These are phyloP conservation scores for Picochlorum sp. DNA, from an alignment of 139 green algal species.

Conservation along the genomic window DNA sequence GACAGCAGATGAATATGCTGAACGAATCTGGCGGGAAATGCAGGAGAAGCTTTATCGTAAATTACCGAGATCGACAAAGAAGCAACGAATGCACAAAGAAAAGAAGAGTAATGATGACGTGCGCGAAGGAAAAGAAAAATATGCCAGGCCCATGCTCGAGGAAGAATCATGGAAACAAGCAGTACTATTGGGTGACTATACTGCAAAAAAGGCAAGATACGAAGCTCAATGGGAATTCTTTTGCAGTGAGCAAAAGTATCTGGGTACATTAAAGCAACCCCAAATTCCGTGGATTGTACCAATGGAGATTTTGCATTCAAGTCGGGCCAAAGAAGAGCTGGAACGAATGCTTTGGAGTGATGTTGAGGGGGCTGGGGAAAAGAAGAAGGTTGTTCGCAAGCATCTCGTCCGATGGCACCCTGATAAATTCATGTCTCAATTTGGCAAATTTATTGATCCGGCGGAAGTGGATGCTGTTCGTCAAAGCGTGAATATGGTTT, in stretches of 20 bases:
- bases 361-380: background rate
- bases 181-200: too few relatives aligned
- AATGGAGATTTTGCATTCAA: background rate
- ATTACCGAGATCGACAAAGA: background rate
- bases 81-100: too few relatives aligned
- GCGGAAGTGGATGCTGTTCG: conserved; percentile 14
- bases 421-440: conserved; percentile 40
- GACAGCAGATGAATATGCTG: conserved; percentile 29
- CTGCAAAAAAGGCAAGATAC: too few relatives aligned
- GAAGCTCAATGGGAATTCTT: too few relatives aligned
- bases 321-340: conserved; percentile 9
- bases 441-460: conserved; percentile 18
- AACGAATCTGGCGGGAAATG: conserved; percentile 43
- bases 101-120: too few relatives aligned
- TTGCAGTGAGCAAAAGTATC: too few relatives aligned
- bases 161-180: too few relatives aligned
- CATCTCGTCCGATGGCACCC: conserved; percentile 52
- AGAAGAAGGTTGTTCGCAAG: conserved; percentile 17
- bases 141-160: too few relatives aligned
- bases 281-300: conserved; percentile 34
- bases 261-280: too few relatives aligned
- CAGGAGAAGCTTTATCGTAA: background rate
- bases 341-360: conserved; percentile 17
- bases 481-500: conserved; percentile 21
- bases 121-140: too few relatives aligned